These are phyloP conservation scores for Suhomyces sp. DNA, from an alignment of 805 yeast genomes.

Conservation along the genomic window DNA sequence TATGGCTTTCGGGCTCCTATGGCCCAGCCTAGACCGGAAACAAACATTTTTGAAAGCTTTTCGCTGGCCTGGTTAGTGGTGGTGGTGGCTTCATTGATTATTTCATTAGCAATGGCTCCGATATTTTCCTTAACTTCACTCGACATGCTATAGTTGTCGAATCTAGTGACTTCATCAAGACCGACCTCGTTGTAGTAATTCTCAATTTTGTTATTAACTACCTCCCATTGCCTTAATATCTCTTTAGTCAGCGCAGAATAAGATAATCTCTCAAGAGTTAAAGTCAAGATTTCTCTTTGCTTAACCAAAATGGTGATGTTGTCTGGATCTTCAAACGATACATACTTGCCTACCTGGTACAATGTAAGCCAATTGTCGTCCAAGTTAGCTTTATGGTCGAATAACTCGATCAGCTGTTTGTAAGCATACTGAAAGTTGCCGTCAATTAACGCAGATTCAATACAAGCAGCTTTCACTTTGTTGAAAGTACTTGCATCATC, in stretches of 20 bases:
- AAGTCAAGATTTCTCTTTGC: constrained; percentile 56
- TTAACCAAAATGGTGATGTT: constrained; percentile 29
- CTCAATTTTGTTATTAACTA: constrained; percentile 38
- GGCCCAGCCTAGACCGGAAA: constrained; percentile 62
- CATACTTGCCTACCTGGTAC: constrained; percentile 66
- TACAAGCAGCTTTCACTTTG: constrained; percentile 46
- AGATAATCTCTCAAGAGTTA: constrained; percentile 40
- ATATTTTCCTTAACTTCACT: constrained; percentile 18
- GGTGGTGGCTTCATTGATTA: constrained; percentile 29
- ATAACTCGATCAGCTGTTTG: constrained; percentile 35
- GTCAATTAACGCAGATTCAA: constrained; percentile 64
- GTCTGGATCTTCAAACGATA: constrained; percentile 21
- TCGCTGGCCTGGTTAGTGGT: constrained; percentile 39
- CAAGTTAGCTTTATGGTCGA: constrained; percentile 24
- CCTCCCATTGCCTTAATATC: constrained; percentile 63
- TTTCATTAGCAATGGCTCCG: constrained; percentile 23
- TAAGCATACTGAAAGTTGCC: constrained; percentile 61
- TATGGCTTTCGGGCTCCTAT: constrained; percentile 45
- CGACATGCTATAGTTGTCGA: constrained; percentile 4
- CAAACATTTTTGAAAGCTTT: constrained; percentile 48
- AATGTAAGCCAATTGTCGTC: constrained; percentile 63
- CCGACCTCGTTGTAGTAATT: constrained; percentile 11
- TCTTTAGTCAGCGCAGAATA: constrained; percentile 40
- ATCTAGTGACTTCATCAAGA: constrained; percentile 2
- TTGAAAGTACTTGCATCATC: constrained; percentile 18